phyloP scores from a whole-genome alignment of 169 alveolate genomes.

The Plasmodium coatneyi region DNA sequence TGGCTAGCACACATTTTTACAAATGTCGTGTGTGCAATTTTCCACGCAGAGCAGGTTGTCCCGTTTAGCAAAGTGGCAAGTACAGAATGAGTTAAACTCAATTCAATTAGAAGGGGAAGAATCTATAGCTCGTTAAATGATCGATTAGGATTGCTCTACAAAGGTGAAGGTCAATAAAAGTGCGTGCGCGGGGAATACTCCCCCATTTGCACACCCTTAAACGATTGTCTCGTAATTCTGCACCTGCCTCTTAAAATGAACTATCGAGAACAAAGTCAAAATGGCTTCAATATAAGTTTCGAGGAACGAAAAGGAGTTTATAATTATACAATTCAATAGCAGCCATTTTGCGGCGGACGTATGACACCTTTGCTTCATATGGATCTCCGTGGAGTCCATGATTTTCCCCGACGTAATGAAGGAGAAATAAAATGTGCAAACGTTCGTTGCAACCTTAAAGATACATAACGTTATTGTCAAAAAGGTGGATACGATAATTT shows the following conservation, averaged over 20 bases:
- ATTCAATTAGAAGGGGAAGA: neutral
- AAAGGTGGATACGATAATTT: conserved; percentile 33
- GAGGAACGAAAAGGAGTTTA: conserved; percentile 28
- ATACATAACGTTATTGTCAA: conserved; percentile 39
- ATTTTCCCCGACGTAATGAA: neutral
- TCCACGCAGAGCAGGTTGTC: neutral
- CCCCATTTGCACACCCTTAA: neutral
- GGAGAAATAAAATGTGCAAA: conserved; percentile 25
- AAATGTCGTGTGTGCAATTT: neutral
- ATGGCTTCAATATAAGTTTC: conserved; percentile 53
- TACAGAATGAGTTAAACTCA: neutral
- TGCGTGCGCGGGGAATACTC: neutral
- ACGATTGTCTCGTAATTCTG: conserved; percentile 58
- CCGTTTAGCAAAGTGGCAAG: neutral
- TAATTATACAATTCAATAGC: conserved; percentile 5
- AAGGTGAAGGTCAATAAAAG: neutral
- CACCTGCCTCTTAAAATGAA: conserved; percentile 49
- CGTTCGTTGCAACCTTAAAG: conserved; percentile 24
- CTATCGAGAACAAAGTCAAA: conserved; percentile 46
- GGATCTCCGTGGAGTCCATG: conserved; percentile 7
- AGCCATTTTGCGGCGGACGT: conserved; percentile 31
- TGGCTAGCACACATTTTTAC: neutral
- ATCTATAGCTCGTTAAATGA: neutral
- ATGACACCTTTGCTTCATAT: conserved; percentile 32
- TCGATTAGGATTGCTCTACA: neutral